Conservation (phyloP, 176 grass and related monocot species). For the Oryza meridionalis region DNA sequence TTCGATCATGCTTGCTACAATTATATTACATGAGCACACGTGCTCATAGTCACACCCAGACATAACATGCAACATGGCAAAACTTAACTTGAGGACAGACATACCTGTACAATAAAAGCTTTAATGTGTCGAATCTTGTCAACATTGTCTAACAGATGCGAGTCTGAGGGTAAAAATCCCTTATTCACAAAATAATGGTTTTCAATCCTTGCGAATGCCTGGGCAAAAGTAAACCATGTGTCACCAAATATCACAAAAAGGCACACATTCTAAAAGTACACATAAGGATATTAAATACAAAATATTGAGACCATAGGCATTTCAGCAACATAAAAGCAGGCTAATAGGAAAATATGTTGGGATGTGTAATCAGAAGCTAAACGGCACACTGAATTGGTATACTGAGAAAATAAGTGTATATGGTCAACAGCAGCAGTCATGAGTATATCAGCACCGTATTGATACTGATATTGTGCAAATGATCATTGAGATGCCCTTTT, state of each 20-base stretch:
- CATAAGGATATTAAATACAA: neutral
- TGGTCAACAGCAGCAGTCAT: neutral
- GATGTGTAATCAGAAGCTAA: neutral
- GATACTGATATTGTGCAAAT: neutral
- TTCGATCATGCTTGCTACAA: neutral
- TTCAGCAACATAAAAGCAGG: neutral
- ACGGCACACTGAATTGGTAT: neutral
- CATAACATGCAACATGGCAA: neutral
- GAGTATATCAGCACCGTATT: neutral
- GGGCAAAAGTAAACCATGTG: conserved; percentile 28
- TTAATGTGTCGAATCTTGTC: conserved; percentile 96
- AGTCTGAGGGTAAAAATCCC: conserved; percentile 78
- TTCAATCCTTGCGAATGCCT: conserved; percentile 97
- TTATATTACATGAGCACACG: neutral
- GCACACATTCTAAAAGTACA: neutral
- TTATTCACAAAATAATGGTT: conserved; percentile 98
- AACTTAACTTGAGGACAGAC: conserved; percentile 6
- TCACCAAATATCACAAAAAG: conserved; percentile 4
- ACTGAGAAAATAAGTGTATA: neutral
- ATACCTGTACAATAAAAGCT: conserved; percentile 85
- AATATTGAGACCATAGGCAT: neutral
- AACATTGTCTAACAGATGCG: conserved; percentile 82
- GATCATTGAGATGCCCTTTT: neutral
- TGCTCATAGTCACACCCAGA: neutral
- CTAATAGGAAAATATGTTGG: neutral